Evolutionary conservation across 2,329 filamentous ascomycete species (phyloP), one percentile per base, ranked within the genome.

Genomic region (Exophiala xenobiotica): DNA sequence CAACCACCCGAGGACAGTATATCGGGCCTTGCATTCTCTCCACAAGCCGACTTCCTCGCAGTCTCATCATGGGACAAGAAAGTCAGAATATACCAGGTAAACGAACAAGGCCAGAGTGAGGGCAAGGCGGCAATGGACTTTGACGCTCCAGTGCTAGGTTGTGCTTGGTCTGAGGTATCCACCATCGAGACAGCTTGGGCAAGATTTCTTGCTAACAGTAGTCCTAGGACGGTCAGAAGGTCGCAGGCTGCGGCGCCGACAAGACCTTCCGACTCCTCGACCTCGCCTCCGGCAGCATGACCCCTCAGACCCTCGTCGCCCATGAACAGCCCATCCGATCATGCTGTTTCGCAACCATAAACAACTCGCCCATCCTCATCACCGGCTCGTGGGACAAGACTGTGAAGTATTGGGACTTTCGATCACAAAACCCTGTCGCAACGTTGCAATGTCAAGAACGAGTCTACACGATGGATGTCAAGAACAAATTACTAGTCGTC

Each of bases 11-110:
- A 89, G 61, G 93, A 99, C 72, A 88, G 87, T 70, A 87, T 97
- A 65, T 91, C 91, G 27, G 89, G 90, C 67, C 79, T 99, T 54
- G 77, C 83, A 42, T 99, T 96, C 74, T 91, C 87, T 11, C 83
- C 86, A 1, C 78, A 78, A 46, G 80, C 74, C 60, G 90, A 97
- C 64, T 87, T 95, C 67, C 78, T 99, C 14, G 90, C 92, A 19
- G 88, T 96, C 27, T 78, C 90, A 41, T 96, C 90, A 63, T 99
- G 93, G 93, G 93, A 99, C 73, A 95, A 95, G 76, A 95, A 96
- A 70, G 90, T 97, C 58, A 87, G 91, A 66, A 92, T 99, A 67
- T 99, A 97, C 74, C 90, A 97, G 70, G 90, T 97, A 67, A 83
- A 86, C 59, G 74, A 73, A 50, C 83, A 83, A 60, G 90, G 90